Evolutionary conservation across 768 basidiomycete genomes (phyloP).

Genomic region (Pisolithus sp.): DNA sequence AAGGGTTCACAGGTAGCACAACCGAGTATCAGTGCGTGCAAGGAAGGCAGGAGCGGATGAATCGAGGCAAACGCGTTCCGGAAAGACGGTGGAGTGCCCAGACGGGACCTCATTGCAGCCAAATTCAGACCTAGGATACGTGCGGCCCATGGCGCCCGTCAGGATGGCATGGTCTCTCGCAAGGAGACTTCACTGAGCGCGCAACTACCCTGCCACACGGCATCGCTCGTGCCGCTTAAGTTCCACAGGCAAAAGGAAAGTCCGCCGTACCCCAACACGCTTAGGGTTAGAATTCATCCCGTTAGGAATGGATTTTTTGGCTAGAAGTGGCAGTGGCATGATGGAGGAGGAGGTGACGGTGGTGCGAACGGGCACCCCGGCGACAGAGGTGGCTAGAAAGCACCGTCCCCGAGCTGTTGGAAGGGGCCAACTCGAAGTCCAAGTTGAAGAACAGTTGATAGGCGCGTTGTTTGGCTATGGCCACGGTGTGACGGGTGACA

Average conservation of each 20-base stretch:
- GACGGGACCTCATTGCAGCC: conserved; percentile 36
- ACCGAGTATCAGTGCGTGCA: conserved; percentile 41
- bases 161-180: not conserved
- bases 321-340: conserved; percentile 31
- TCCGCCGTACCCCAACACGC: conserved; percentile 30
- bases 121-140: conserved; percentile 17
- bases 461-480: conserved; percentile 13
- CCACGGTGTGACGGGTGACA: not conserved
- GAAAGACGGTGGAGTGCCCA: conserved; percentile 38
- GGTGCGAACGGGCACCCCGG: conserved; percentile 39
- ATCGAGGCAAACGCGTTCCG: conserved; percentile 41
- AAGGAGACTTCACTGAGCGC: conserved; percentile 3
- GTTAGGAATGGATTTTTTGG: conserved; percentile 47
- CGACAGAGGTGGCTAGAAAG: conserved; percentile 35
- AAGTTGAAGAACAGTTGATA: too few species aligned
- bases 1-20: conserved; percentile 49
- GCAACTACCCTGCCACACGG: conserved; percentile 13
- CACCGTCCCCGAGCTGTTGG: conserved; percentile 5
- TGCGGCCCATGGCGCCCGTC: conserved; percentile 9
- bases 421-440: too few species aligned
- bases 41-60: conserved; percentile 8
- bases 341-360: conserved; percentile 23
- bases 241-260: conserved; percentile 19
- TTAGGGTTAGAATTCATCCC: conserved; percentile 61
- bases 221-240: conserved; percentile 15